Base-by-base conservation (phyloP, 1,284 basidiomycete species). In the Moniliella sp. region DNA sequence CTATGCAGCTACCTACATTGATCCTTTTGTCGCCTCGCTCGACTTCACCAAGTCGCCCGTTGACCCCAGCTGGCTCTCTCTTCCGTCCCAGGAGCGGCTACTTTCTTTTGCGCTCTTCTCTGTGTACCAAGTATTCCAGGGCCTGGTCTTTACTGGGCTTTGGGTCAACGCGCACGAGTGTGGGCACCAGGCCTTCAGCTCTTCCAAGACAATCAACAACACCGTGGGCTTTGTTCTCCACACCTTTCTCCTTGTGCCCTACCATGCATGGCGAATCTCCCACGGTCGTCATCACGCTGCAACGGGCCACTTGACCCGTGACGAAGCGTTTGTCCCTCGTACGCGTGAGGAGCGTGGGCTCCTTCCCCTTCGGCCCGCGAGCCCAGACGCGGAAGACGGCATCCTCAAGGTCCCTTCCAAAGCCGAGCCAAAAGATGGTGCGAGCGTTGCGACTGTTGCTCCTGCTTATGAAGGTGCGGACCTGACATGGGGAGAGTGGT, bases 281-380 rank as follows among this genome's bases (percentile, higher is more conserved):
- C 25, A 25, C 31, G 21, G 16, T 13, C 25, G 21, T 26, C 25
- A 26, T 25, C 31, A 25, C 15, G 21, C 25, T 16, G 21, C 14
- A 13, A 25, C 25, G 11, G 21, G 31, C 21, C 31, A 25, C 23
- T 25, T 32, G 5, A 25, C 25, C 23, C 76, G 88, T 46, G 88
- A 97, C 55, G 84, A 99, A 62, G 88, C 93, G 42, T 91, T 82
- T 51, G 83, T 97, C 4, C 88, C 91, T 34, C 68, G 72, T 43
- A 91, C 88, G 17, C 77, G 84, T 26, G 73, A 74, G 9, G 68
- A 83, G 39, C 44, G 43, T 15, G 46, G 48, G 14, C 40, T 43
- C 14, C 42, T 50, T 11, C 50, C 50, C 5, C 44, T 57, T 15
- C 39, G 39, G 30, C 52, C 54, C 14, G 50, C 48, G 5, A 32